Evolutionary conservation across 108 stramenopile genomes (phyloP).

Genomic region (Skeletonema marinoi): DNA sequence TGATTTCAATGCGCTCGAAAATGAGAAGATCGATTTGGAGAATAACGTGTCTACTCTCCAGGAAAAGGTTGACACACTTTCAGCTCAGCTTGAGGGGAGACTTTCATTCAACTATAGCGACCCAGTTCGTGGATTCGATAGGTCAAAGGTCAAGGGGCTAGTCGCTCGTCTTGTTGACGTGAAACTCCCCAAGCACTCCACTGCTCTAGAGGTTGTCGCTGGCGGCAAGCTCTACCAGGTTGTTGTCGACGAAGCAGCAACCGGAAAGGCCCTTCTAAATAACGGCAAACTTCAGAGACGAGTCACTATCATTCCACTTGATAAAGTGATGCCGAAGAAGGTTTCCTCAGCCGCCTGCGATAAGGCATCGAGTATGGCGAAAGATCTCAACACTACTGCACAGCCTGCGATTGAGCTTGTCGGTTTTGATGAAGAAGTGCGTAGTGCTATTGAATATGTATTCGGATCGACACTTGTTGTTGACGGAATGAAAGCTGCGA

Average conservation of each 20-base stretch:
- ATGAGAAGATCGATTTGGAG: slow-evolving; percentile 72
- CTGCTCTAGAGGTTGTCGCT: slow-evolving; percentile 97
- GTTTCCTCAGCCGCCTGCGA: slow-evolving; percentile 54
- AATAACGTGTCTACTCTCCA: slow-evolving; percentile 53
- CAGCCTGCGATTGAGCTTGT: slow-evolving; percentile 93
- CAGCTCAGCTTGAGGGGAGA: slow-evolving; percentile 84
- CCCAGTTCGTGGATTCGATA: slow-evolving; percentile 92
- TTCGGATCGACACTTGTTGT: slow-evolving; percentile 95
- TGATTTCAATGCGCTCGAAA: slow-evolving; percentile 64
- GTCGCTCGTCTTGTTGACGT: slow-evolving; percentile 92
- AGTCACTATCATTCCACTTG: slow-evolving; percentile 97
- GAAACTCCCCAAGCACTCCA: slow-evolving; percentile 73
- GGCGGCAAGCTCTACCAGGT: slow-evolving; percentile 96
- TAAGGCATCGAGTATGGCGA: slow-evolving; percentile 72
- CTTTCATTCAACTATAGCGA: slow-evolving; percentile 93
- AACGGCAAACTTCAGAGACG: slow-evolving; percentile 92
- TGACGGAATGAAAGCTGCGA: slow-evolving; percentile 88
- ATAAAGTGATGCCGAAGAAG: slow-evolving; percentile 83
- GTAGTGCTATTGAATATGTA: slow-evolving; percentile 93
- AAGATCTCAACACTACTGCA: slow-evolving; percentile 72
- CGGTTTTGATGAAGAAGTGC: slow-evolving; percentile 94
- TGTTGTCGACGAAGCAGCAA: slow-evolving; percentile 95
- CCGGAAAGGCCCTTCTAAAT: slow-evolving; percentile 93
- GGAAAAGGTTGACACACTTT: slow-evolving; percentile 74
- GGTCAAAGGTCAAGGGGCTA: slow-evolving; percentile 92